phyloP scores from a whole-genome alignment of 176 grass and related monocot genomes.

The Oryza meridionalis region DNA sequence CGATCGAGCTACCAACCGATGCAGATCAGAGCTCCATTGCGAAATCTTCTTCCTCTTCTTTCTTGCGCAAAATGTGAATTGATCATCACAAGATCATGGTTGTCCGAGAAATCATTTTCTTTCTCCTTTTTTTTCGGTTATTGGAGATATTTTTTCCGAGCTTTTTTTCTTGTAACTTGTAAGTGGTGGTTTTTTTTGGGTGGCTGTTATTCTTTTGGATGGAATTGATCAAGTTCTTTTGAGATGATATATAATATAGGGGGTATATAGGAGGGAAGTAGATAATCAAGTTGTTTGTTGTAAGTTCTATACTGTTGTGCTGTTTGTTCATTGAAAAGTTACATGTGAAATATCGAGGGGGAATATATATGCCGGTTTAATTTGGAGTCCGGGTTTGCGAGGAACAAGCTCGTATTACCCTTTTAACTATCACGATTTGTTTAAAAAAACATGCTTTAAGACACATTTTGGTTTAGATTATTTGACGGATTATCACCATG shows the following conservation, averaged over 20 bases:
- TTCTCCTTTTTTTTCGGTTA: not conserved
- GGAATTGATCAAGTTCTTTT: not conserved
- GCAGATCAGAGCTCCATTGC: no score
- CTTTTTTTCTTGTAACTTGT: not conserved
- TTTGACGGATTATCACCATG: no score
- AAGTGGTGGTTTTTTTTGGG: not conserved
- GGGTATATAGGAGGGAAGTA: not conserved
- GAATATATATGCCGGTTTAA: no score
- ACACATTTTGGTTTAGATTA: no score
- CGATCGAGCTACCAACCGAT: no score
- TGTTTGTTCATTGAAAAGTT: not conserved
- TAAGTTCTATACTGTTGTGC: not conserved
- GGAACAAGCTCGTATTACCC: no score
- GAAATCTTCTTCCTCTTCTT: not conserved
- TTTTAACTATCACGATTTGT: no score
- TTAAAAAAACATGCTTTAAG: no score
- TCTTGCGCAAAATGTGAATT: not conserved
- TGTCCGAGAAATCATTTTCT: not conserved
- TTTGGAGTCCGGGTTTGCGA: no score
- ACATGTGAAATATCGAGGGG: no score
- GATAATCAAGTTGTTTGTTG: not conserved
- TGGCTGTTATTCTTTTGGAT: constrained; percentile 29
- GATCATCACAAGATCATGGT: not conserved
- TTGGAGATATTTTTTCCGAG: not conserved
- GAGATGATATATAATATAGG: not conserved